Percentiles rank a stretch among this genome's conserved stretches.
Conservation (phyloP, 139 green algal species). For the Eudorina sp. region DNA sequence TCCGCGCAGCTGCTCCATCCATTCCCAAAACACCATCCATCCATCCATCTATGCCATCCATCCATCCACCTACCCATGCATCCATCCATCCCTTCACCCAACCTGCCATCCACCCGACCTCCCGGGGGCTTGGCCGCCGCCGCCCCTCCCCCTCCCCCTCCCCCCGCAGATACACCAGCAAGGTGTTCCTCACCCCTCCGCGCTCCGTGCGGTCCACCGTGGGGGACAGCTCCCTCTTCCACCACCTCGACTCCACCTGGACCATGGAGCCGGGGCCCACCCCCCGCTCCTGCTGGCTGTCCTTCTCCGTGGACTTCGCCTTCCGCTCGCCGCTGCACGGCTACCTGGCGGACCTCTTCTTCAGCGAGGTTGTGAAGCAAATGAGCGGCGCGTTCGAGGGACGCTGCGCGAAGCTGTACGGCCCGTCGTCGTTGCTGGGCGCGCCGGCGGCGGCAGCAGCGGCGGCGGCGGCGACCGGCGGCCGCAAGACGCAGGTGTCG, state of each 20-base stretch:
- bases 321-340: conserved; percentile 90
- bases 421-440: conserved; percentile 62
- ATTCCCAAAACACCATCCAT: no score
- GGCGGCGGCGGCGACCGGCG: not conserved
- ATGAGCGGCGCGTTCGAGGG: conserved; percentile 93
- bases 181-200: conserved; percentile 75
- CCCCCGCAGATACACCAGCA: conserved; percentile 83
- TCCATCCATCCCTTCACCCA: no score
- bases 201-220: conserved; percentile 70
- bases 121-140: no score
- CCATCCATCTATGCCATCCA: not conserved
- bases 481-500: not conserved
- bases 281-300: conserved; percentile 77
- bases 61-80: not conserved
- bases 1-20: no score
- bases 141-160: not conserved
- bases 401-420: conserved; percentile 84
- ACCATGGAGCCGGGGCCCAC: conserved; percentile 77
- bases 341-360: conserved; percentile 78
- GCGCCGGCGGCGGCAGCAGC: not conserved
- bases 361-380: conserved; percentile 85
- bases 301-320: conserved; percentile 90
- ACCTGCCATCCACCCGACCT: no score
- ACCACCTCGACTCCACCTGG: conserved; percentile 89
- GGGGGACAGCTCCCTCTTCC: conserved; percentile 84